Evolutionary conservation across 164 flowering plant genomes (phyloP).

Genomic region (Dillenia suffruticosa): DNA sequence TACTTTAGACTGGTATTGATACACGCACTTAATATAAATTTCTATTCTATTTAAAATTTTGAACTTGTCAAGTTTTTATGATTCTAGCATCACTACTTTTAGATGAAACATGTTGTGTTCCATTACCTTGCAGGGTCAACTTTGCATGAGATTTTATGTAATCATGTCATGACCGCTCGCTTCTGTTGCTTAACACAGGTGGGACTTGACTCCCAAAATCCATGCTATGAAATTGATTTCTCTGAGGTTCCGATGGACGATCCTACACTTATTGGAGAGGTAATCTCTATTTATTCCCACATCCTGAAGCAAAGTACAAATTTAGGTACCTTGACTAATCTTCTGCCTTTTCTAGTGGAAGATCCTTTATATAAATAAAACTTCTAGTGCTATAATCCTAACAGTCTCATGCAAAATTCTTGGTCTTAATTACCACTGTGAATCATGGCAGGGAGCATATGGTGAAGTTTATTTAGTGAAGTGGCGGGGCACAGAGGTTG

Average conservation of each 20-base stretch:
- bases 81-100: too few relatives aligned
- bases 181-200: constrained; percentile 28
- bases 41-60: too few relatives aligned
- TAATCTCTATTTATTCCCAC: constrained; percentile 18
- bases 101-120: too few relatives aligned
- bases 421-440: not conserved
- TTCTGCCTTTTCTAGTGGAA: not conserved
- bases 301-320: constrained; percentile 1
- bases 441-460: constrained; percentile 45
- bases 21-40: too few relatives aligned
- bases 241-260: constrained; percentile 48
- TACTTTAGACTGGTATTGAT: too few relatives aligned
- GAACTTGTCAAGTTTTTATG: too few relatives aligned
- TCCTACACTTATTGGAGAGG: constrained; percentile 60
- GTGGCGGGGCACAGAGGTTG: constrained; percentile 69
- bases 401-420: not conserved
- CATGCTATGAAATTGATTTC: constrained; percentile 45
- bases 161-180: too few relatives aligned
- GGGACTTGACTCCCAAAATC: constrained; percentile 33
- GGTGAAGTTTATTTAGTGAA: constrained; percentile 63
- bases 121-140: too few relatives aligned
- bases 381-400: not conserved
- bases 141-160: too few relatives aligned
- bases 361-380: not conserved
- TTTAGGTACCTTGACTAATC: not conserved